Conservation (phyloP, 163 green algal genomes). For the Chlamydomonas reinhardtii region DNA sequence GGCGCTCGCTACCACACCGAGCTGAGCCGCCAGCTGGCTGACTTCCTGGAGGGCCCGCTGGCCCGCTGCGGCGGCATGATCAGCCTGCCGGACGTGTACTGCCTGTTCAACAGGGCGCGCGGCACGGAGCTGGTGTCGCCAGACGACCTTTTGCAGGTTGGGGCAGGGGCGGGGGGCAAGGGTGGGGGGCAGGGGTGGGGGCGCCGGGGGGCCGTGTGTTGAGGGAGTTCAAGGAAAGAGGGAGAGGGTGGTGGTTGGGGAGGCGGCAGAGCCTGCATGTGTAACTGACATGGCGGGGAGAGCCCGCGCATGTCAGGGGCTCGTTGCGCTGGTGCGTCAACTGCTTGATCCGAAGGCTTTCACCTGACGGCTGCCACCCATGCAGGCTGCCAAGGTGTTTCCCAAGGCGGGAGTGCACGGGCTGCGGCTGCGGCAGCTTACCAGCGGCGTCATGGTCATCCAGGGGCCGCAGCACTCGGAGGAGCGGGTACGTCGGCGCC, state of each 20-base stretch:
- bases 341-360: too few relatives aligned
- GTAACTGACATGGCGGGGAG: neutral
- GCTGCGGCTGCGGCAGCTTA: slow-evolving; percentile 33
- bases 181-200: neutral
- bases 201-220: neutral
- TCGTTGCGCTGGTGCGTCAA: too few relatives aligned
- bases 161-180: slow-evolving; percentile 60
- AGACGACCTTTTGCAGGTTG: slow-evolving; percentile 89
- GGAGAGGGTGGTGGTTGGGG: neutral
- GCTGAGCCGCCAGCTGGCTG: slow-evolving; percentile 88
- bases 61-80: slow-evolving; percentile 83
- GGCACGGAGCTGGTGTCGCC: slow-evolving; percentile 95
- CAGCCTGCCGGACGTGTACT: slow-evolving; percentile 94
- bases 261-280: neutral
- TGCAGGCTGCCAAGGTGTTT: slow-evolving; percentile 54
- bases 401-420: slow-evolving; percentile 22
- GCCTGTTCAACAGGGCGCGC: slow-evolving; percentile 93
- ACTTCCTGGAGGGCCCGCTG: slow-evolving; percentile 78
- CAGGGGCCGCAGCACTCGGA: slow-evolving; percentile 51
- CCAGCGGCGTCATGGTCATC: slow-evolving; percentile 55
- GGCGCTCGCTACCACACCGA: slow-evolving; percentile 88
- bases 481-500: slow-evolving; percentile 8
- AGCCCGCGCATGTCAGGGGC: too few relatives aligned
- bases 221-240: neutral
- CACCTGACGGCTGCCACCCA: neutral